Evolutionary conservation across 2,329 filamentous ascomycete species (phyloP), one percentile per base, ranked within the genome.

Genomic region (Alternaria consortialis): DNA sequence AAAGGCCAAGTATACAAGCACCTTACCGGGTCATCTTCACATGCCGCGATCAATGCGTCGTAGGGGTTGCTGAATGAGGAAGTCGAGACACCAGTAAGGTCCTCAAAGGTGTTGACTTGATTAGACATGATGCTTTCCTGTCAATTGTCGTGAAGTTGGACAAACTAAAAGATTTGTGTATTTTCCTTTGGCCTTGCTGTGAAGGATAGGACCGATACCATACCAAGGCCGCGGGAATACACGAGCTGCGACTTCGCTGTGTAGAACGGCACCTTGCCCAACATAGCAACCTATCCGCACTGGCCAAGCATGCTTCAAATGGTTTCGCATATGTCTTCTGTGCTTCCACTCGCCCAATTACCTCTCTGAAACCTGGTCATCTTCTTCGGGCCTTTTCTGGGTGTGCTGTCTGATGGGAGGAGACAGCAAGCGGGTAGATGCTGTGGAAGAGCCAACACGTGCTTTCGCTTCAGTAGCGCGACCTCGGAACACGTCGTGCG

Each of bases 41-140:
- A 93, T 9, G 86, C 85, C 42, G 85, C 78, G 60, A 97, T 91
- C 60, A 96, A 80, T 17, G 89, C 87, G 67, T 91, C 85, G 75
- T 94, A 95, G 1, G 92, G 92, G 67, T 95, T 96, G 73, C 87
- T 85, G 43, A 81, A 83, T 37, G 64, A 71, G 47, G 60, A 71
- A 40, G 76, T 75, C 3, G 72, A 72, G 23, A 78, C 67, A 17
- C 78, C 78, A 47, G 76, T 80, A 8, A 83, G 72, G 63, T 83
- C 81, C 64, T 78, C 74, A 47, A 77, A 79, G 5, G 66, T 67
- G 36, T 71, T 74, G 47, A 44, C 62, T 7, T 61, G 55, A 31
- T 53, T 54, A 32, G 64, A 48, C 70, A 74, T 75, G 25, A 17
- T 64, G 43, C 23, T 47, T 27, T 15, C 3, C 6, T 13, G 17